Evolutionary conservation across 768 basidiomycete species (phyloP).

Genomic region (Tubosaeta brunneosetosa): DNA sequence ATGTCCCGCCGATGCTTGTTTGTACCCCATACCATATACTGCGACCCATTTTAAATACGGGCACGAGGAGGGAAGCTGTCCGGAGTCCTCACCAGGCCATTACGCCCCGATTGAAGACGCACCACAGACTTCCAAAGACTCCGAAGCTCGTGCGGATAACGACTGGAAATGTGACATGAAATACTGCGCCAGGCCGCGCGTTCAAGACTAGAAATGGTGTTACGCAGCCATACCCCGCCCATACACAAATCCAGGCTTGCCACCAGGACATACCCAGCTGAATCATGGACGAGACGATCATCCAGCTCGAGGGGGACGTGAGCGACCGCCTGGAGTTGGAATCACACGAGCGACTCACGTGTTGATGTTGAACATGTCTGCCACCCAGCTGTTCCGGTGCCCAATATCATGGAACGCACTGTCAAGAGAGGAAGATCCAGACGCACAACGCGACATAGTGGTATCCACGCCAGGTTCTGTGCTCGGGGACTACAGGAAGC

Average conservation of each 20-base stretch:
- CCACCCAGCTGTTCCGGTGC: constrained; percentile 58
- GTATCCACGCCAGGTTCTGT: constrained; percentile 60
- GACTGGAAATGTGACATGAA: constrained; percentile 74
- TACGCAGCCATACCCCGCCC: constrained; percentile 55
- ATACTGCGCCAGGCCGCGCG: constrained; percentile 71
- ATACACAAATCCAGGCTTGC: constrained; percentile 81
- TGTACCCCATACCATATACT: constrained; percentile 79
- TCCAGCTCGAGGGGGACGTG: constrained; percentile 46
- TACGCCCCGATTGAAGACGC: constrained; percentile 67
- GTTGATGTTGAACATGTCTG: constrained; percentile 76
- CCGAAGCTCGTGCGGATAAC: constrained; percentile 76
- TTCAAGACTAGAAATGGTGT: constrained; percentile 74
- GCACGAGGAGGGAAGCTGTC: constrained; percentile 16
- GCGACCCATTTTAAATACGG: constrained; percentile 10
- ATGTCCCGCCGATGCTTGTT: constrained; percentile 77
- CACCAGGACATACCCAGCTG: constrained; percentile 73
- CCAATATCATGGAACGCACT: not conserved
- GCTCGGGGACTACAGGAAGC: constrained; percentile 57
- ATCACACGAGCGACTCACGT: constrained; percentile 43
- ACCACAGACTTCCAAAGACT: constrained; percentile 74
- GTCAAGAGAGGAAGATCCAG: not conserved
- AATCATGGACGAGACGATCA: constrained; percentile 74
- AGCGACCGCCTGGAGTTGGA: not conserved
- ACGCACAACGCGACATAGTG: constrained; percentile 66
- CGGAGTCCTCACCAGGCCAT: constrained; percentile 59